A percentile compares a stretch with the other conserved stretches of the same genome.
These are phyloP conservation scores for Thelonectria rubi DNA, from an alignment of 2,329 filamentous ascomycete genomes.

Conservation along the genomic window DNA sequence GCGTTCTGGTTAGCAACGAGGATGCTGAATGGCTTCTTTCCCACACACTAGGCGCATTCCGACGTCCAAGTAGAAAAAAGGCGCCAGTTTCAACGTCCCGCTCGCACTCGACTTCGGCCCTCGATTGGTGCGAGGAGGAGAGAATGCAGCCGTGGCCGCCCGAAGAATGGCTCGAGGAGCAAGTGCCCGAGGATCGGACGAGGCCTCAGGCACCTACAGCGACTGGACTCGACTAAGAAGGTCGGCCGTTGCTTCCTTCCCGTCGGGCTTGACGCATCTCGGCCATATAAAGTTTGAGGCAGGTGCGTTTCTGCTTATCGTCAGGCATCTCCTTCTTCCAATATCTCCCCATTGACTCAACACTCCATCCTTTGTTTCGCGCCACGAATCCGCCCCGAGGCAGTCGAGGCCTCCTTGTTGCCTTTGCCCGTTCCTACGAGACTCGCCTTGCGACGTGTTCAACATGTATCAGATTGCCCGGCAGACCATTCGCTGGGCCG, in stretches of 20 bases:
- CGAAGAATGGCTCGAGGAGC: not conserved
- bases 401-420: not conserved
- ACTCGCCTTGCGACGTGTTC: constrained; percentile 1
- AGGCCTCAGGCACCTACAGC: constrained; percentile 11
- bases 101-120: not conserved
- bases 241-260: not conserved
- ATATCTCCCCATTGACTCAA: not conserved
- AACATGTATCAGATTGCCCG: constrained; percentile 2
- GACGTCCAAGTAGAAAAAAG: not conserved
- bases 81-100: not conserved
- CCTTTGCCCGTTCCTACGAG: constrained; percentile 1
- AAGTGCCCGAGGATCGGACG: not conserved
- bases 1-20: not conserved
- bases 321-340: not conserved
- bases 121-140: constrained; percentile 4
- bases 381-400: not conserved
- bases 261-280: not conserved
- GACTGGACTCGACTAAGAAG: not conserved
- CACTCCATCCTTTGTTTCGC: not conserved
- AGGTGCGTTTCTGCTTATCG: not conserved
- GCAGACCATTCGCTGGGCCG: constrained; percentile 12
- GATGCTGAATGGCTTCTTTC: constrained; percentile 14
- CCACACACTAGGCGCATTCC: not conserved
- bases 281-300: constrained; percentile 1
- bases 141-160: constrained; percentile 1